A percentile compares a stretch with the other conserved stretches of the same genome.
phyloP scores from a whole-genome alignment of 1,139 yeast genomes.

The Debaryomycetaceae sp. region DNA sequence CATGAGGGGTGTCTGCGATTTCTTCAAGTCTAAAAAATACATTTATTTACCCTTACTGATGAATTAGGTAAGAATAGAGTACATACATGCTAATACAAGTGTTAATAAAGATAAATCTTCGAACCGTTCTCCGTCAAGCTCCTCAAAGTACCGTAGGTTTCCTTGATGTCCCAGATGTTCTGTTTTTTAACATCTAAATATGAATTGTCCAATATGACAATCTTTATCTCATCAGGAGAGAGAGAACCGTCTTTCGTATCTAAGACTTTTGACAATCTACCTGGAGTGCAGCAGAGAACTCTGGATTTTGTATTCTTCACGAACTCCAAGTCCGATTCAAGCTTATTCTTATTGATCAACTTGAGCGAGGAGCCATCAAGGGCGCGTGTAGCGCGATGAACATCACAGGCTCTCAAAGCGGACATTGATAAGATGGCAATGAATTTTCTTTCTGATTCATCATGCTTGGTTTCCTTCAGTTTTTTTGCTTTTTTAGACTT shows the following conservation, averaged over 20 bases:
- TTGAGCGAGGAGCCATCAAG: constrained; percentile 58
- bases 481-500: constrained; percentile 12
- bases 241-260: constrained; percentile 35
- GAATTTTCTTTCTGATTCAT: constrained; percentile 30
- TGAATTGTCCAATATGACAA: constrained; percentile 59
- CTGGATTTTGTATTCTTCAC: constrained; percentile 49
- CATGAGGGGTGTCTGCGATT: constrained; percentile 23
- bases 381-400: constrained; percentile 57
- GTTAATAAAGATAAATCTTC: constrained; percentile 47
- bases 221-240: constrained; percentile 47
- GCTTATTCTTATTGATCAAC: constrained; percentile 63
- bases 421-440: constrained; percentile 63
- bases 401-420: constrained; percentile 71
- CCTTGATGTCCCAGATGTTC: constrained; percentile 59
- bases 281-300: constrained; percentile 63
- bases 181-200: constrained; percentile 62
- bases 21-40: constrained; percentile 27
- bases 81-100: constrained; percentile 2
- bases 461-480: constrained; percentile 8
- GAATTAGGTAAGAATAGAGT: constrained; percentile 2
- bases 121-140: constrained; percentile 40
- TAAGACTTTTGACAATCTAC: constrained; percentile 53
- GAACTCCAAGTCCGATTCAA: constrained; percentile 54
- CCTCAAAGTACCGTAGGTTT: constrained; percentile 40
- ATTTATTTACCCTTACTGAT: constrained; percentile 36